phyloP scores from a whole-genome alignment of 1,284 basidiomycete species.

The Inonotus hispidus region DNA sequence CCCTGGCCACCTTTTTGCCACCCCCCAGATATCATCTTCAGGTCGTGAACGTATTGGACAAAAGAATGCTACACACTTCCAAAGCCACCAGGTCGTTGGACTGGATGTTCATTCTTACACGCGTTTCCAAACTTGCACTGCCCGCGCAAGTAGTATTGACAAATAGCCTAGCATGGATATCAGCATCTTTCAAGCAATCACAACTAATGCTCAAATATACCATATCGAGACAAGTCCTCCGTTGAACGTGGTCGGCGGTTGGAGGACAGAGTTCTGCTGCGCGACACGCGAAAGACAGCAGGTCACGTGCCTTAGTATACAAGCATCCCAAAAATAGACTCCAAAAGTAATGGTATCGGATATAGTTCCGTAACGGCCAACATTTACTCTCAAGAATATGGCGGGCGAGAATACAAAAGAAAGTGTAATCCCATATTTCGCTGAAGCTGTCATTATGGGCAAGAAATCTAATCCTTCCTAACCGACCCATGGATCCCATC shows the following conservation, averaged over 20 bases:
- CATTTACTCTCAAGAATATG: too few species aligned
- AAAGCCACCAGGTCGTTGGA: conserved; percentile 29
- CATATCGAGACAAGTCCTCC: not conserved
- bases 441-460: not conserved
- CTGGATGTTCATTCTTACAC: conserved; percentile 68
- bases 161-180: conserved; percentile 34
- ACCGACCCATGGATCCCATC: not conserved
- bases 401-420: too few species aligned
- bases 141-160: conserved; percentile 63
- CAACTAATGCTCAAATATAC: not conserved
- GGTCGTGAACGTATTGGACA: not conserved
- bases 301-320: too few species aligned
- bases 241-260: too few species aligned
- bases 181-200: not conserved
- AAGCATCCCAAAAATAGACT: too few species aligned
- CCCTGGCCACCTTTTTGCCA: not conserved
- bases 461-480: not conserved
- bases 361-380: too few species aligned
- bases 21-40: not conserved
- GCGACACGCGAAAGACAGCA: too few species aligned
- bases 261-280: too few species aligned
- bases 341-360: too few species aligned
- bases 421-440: too few species aligned
- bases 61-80: conserved; percentile 28
- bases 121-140: conserved; percentile 61